Evolutionary conservation across 148 eudicot genomes (phyloP).

Genomic region (Suaeda aralocaspica): DNA sequence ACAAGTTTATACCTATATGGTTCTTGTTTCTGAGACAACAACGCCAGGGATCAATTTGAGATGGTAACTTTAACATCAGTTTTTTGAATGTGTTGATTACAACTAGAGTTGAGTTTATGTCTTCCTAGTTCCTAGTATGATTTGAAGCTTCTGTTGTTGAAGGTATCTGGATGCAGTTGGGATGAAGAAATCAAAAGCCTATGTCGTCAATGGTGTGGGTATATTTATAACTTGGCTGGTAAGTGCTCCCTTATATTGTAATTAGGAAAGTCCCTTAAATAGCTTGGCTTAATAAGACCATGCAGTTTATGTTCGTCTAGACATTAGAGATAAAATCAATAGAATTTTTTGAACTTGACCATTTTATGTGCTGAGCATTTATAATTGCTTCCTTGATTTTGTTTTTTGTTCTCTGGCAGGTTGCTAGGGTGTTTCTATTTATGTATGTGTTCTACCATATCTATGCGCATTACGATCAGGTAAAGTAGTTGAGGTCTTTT

Average conservation of each 20-base stretch:
- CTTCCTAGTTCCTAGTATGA: slow-evolving; percentile 20
- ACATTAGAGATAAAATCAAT: neutral
- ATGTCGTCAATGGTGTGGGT: slow-evolving; percentile 68
- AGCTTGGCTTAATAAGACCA: neutral
- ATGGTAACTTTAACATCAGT: slow-evolving; percentile 49
- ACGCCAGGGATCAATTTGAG: slow-evolving; percentile 90
- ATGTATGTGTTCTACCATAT: slow-evolving; percentile 74
- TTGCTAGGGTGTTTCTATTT: slow-evolving; percentile 72
- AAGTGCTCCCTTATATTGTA: too few relatives aligned
- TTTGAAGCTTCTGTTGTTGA: slow-evolving; percentile 23
- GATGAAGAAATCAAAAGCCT: slow-evolving; percentile 66
- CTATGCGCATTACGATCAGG: slow-evolving; percentile 68
- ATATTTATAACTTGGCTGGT: slow-evolving; percentile 96
- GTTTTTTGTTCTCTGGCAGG: slow-evolving; percentile 41
- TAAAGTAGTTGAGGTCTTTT: slow-evolving; percentile 25
- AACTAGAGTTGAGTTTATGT: slow-evolving; percentile 2
- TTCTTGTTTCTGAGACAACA: slow-evolving; percentile 78
- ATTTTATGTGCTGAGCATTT: neutral
- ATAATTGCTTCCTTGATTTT: slow-evolving; percentile 4
- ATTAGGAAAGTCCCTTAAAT: neutral
- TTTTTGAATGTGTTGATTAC: neutral
- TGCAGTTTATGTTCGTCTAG: slow-evolving; percentile 12
- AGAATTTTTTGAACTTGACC: neutral
- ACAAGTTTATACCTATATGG: slow-evolving; percentile 67
- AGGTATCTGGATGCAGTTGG: slow-evolving; percentile 89